These are phyloP conservation scores for Termitomyces sp. DNA, from an alignment of 1,284 basidiomycete genomes.

Conservation along the genomic window DNA sequence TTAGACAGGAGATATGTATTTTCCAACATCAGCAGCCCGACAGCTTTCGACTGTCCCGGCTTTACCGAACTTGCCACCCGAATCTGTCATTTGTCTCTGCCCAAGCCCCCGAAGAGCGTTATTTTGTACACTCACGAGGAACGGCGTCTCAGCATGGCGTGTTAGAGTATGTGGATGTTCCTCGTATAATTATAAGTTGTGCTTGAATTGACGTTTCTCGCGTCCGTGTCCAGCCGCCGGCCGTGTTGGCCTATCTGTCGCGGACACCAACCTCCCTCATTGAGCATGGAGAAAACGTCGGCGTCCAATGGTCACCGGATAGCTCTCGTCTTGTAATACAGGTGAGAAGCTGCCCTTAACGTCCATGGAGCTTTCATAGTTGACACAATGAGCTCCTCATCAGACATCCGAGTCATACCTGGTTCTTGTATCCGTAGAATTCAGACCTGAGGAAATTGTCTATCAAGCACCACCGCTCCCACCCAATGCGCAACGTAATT, in stretches of 20 bases:
- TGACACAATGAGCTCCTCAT: neutral
- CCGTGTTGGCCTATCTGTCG: slow-evolving; percentile 68
- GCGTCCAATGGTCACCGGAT: slow-evolving; percentile 77
- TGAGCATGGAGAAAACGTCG: slow-evolving; percentile 75
- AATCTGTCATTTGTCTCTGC: slow-evolving; percentile 53
- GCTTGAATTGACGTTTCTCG: slow-evolving; percentile 2
- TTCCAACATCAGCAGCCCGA: slow-evolving; percentile 72
- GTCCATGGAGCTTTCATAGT: slow-evolving; percentile 2
- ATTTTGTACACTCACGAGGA: slow-evolving; percentile 70
- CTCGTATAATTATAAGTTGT: neutral
- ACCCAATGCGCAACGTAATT: slow-evolving; percentile 54
- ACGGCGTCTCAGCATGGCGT: slow-evolving; percentile 74
- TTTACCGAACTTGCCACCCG: slow-evolving; percentile 55
- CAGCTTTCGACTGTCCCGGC: slow-evolving; percentile 64
- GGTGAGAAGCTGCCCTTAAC: slow-evolving; percentile 35
- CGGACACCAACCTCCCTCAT: slow-evolving; percentile 73
- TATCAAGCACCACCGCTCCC: slow-evolving; percentile 54
- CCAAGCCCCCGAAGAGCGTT: slow-evolving; percentile 72
- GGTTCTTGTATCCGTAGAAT: slow-evolving; percentile 67
- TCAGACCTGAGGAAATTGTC: slow-evolving; percentile 48
- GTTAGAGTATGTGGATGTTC: slow-evolving; percentile 60
- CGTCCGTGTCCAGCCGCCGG: slow-evolving; percentile 57
- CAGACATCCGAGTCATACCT: slow-evolving; percentile 76
- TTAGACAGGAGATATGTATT: slow-evolving; percentile 56
- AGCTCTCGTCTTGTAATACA: slow-evolving; percentile 73